Conservation (phyloP, 1,284 basidiomycete species). For the Chalciporus sp. region DNA sequence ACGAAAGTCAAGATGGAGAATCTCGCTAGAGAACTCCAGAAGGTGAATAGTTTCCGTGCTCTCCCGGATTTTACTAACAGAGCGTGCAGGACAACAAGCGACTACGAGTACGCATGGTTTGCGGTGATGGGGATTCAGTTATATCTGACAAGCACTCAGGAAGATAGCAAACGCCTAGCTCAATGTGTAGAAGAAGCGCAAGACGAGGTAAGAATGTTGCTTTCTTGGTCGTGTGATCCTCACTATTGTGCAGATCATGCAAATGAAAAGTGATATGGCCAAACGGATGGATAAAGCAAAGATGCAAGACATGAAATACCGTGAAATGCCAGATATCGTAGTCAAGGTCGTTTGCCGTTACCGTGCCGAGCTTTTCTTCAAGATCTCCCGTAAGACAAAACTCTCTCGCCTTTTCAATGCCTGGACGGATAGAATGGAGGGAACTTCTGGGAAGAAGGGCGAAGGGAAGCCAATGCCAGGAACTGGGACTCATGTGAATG, state of each 20-base stretch:
- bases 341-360: constrained; percentile 85
- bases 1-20: constrained; percentile 87
- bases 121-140: background rate
- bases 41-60: constrained; percentile 48
- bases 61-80: constrained; percentile 15
- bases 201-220: constrained; percentile 58
- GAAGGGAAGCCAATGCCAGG: constrained; percentile 33
- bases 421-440: constrained; percentile 86
- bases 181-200: constrained; percentile 80
- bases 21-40: constrained; percentile 80
- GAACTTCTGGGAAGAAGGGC: constrained; percentile 43
- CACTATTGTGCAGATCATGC: constrained; percentile 52
- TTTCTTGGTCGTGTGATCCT: constrained; percentile 8
- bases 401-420: constrained; percentile 76
- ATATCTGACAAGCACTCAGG: constrained; percentile 47
- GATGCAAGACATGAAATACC: constrained; percentile 72
- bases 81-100: constrained; percentile 76
- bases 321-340: constrained; percentile 79
- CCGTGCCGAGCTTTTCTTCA: constrained; percentile 85
- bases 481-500: constrained; percentile 43
- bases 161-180: constrained; percentile 77
- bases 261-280: constrained; percentile 77
- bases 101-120: constrained; percentile 58
- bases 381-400: constrained; percentile 84
- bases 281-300: constrained; percentile 75